Evolutionary conservation across 805 yeast genomes (phyloP).

Genomic region (Lachancea meyersii): DNA sequence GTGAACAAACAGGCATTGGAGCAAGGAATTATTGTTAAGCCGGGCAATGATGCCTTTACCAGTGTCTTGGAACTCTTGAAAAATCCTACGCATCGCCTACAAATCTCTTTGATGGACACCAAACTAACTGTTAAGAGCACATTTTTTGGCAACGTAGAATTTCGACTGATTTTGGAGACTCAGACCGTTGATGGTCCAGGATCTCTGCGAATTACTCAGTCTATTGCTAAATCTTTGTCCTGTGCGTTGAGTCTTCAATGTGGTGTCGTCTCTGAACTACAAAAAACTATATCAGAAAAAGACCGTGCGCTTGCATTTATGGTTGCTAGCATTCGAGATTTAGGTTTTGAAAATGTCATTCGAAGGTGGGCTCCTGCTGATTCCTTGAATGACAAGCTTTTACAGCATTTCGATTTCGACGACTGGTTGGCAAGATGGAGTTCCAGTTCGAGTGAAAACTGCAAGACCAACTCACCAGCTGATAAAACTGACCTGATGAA

Average conservation of each 20-base stretch:
- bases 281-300: conserved; percentile 14
- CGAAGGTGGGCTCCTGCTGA: conserved; percentile 32
- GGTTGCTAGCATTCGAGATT: conserved; percentile 24
- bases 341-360: conserved; percentile 20
- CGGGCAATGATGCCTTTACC: neutral
- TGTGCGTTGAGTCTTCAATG: conserved; percentile 3
- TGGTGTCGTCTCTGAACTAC: conserved; percentile 17
- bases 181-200: neutral
- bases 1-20: conserved; percentile 5
- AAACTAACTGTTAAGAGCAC: neutral
- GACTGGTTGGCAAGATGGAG: conserved; percentile 3
- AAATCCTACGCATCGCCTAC: conserved; percentile 1
- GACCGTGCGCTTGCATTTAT: conserved; percentile 31
- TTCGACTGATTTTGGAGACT: neutral
- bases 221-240: conserved; percentile 1
- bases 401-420: conserved; percentile 17
- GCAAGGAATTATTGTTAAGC: conserved; percentile 5
- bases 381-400: conserved; percentile 23
- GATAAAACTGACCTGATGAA: neutral
- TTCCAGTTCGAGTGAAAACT: neutral
- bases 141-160: neutral
- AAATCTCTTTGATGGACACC: neutral
- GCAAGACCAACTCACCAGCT: neutral
- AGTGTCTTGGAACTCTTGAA: neutral
- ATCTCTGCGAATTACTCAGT: neutral